Evolutionary conservation across 2,329 filamentous ascomycete species (phyloP).

Genomic region (Colletotrichum caudatum): DNA sequence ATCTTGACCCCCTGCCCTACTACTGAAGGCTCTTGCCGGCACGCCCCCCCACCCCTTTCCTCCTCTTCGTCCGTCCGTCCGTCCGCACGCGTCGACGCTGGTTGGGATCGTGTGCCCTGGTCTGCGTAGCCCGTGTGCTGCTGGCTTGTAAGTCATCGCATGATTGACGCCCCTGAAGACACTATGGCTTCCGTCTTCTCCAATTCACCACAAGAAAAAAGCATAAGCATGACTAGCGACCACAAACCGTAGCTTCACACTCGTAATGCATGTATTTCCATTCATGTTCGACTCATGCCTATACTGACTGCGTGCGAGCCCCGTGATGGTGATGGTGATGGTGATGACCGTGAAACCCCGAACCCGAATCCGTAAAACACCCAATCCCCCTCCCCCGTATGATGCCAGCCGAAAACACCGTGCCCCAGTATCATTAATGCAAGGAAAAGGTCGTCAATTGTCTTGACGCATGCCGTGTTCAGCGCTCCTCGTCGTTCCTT

Average conservation of each 20-base stretch:
- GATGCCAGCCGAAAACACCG: conserved; percentile 23
- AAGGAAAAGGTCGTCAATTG: conserved; percentile 25
- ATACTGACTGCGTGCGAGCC: conserved; percentile 14
- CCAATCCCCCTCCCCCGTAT: conserved; percentile 11
- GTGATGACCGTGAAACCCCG: conserved; percentile 28
- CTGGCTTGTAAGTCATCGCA: neutral
- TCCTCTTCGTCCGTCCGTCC: no score
- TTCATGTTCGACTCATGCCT: conserved; percentile 21
- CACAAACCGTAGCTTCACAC: conserved; percentile 3
- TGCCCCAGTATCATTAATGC: conserved; percentile 25
- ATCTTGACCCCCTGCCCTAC: conserved; percentile 69
- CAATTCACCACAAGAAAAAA: neutral
- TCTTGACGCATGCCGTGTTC: neutral
- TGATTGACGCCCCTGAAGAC: neutral
- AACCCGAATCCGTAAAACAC: conserved; percentile 12
- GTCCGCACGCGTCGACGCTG: neutral
- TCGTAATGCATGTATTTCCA: conserved; percentile 36
- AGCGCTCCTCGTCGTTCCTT: conserved; percentile 47
- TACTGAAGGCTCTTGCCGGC: conserved; percentile 51
- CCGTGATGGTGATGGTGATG: neutral
- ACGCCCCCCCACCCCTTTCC: neutral
- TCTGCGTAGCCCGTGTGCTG: neutral
- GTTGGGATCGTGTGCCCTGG: neutral
- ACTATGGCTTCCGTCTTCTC: neutral
- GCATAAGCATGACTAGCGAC: neutral